Evolutionary conservation across 129 eudicot genomes (phyloP).

Genomic region (Kitagawia praeruptora): DNA sequence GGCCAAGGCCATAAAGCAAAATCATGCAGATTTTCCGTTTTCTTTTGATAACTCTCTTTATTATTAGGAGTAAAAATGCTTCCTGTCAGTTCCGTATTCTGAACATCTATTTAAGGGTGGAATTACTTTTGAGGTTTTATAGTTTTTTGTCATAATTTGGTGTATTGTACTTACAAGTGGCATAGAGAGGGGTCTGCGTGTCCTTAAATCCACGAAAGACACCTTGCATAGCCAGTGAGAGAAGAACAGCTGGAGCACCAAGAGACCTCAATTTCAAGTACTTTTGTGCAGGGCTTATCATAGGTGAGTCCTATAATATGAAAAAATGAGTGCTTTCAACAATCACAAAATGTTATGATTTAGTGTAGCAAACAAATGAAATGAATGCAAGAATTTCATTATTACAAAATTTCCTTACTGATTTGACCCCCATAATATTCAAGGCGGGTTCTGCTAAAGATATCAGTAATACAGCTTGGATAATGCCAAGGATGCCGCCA

Average conservation of each 20-base stretch:
- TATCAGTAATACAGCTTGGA: slow-evolving; percentile 52
- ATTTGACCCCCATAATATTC: slow-evolving; percentile 66
- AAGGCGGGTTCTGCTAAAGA: slow-evolving; percentile 49
- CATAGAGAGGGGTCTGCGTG: slow-evolving; percentile 70
- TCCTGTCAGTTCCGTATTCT: background rate
- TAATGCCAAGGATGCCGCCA: slow-evolving; percentile 56
- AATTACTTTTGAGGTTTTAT: background rate
- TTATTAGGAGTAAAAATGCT: background rate
- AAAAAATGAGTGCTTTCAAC: background rate
- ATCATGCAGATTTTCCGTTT: background rate
- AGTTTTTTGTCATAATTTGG: background rate
- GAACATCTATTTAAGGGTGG: background rate
- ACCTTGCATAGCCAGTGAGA: slow-evolving; percentile 89
- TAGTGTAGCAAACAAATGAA: background rate
- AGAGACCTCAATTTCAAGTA: slow-evolving; percentile 63
- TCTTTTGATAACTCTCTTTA: background rate
- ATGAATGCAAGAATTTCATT: background rate
- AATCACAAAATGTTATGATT: background rate
- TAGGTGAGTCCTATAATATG: slow-evolving; percentile 48
- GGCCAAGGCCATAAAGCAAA: background rate
- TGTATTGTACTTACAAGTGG: slow-evolving; percentile 40
- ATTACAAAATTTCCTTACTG: slow-evolving; percentile 31
- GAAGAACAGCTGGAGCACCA: slow-evolving; percentile 91
- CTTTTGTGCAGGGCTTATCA: slow-evolving; percentile 61
- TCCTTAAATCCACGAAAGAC: slow-evolving; percentile 84